Evolutionary conservation across 768 basidiomycete genomes (phyloP).

Genomic region (Phylloporus sp.): DNA sequence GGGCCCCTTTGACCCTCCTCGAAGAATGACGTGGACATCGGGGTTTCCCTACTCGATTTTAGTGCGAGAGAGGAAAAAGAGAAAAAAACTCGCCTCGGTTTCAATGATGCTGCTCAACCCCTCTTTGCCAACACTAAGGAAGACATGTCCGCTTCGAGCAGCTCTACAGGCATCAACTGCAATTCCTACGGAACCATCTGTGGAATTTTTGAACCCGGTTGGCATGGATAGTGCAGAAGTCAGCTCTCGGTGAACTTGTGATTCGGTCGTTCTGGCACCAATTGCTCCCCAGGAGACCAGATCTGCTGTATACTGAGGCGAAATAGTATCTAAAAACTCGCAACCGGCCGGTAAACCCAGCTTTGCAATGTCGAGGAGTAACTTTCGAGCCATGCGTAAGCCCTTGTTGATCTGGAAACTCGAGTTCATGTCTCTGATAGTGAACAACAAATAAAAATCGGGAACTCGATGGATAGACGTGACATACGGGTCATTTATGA

Average conservation of each 20-base stretch:
- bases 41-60: conserved; percentile 63
- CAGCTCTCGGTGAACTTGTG: conserved; percentile 88
- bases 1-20: conserved; percentile 85
- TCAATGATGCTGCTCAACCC: conserved; percentile 93
- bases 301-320: conserved; percentile 90
- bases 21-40: conserved; percentile 90
- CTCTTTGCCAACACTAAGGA: conserved; percentile 96
- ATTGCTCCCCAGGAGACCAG: conserved; percentile 94
- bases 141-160: conserved; percentile 86
- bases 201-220: conserved; percentile 98
- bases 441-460: neutral
- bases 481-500: conserved; percentile 84
- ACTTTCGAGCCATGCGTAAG: conserved; percentile 76
- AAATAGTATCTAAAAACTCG: conserved; percentile 84
- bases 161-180: conserved; percentile 95
- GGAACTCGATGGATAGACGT: neutral
- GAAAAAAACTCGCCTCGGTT: conserved; percentile 57
- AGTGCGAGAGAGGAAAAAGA: neutral
- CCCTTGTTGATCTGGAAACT: conserved; percentile 97
- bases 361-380: conserved; percentile 85
- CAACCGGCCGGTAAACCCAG: conserved; percentile 93
- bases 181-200: conserved; percentile 87
- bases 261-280: conserved; percentile 88
- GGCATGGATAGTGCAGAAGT: conserved; percentile 88
- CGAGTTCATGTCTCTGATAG: conserved; percentile 66